These are phyloP conservation scores for Paracorniculantispora psalliotae DNA, from an alignment of 2,329 filamentous ascomycete genomes.

Conservation along the genomic window DNA sequence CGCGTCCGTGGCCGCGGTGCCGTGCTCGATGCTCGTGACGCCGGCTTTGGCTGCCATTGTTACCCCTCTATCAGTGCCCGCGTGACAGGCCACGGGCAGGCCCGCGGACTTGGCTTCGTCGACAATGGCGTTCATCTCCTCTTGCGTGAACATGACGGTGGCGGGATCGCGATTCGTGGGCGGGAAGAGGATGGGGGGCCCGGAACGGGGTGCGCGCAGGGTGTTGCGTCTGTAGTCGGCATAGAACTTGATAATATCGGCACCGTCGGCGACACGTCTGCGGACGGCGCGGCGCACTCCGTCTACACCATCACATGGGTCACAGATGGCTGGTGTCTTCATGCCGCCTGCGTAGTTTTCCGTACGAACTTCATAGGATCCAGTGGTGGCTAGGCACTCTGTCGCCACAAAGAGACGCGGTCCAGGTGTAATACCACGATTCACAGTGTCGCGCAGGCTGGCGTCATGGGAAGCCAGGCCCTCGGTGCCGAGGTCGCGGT, in stretches of 20 bases:
- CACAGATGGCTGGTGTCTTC: conserved; percentile 28
- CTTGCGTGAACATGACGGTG: conserved; percentile 41
- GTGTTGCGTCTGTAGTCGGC: conserved; percentile 43
- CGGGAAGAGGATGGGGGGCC: conserved; percentile 16
- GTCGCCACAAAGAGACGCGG: conserved; percentile 53
- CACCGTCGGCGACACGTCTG: conserved; percentile 41
- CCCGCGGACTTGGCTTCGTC: conserved; percentile 37
- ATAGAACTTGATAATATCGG: conserved; percentile 48
- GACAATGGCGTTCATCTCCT: conserved; percentile 47
- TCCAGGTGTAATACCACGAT: conserved; percentile 48
- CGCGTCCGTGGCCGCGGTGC: conserved; percentile 32
- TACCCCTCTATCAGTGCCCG: conserved; percentile 36
- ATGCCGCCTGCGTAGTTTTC: conserved; percentile 35
- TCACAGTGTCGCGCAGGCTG: conserved; percentile 48
- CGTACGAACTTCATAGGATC: conserved; percentile 43
- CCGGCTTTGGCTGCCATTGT: conserved; percentile 42
- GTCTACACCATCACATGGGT: conserved; percentile 43
- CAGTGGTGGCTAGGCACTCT: conserved; percentile 43
- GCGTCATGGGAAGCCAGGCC: conserved; percentile 45
- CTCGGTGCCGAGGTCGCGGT: conserved; percentile 52
- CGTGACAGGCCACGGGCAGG: conserved; percentile 40
- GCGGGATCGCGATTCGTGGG: conserved; percentile 36
- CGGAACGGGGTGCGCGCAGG: conserved; percentile 36
- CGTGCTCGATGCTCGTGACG: conserved; percentile 45
- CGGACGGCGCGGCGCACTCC: conserved; percentile 42